A percentile compares a stretch with the other conserved stretches of the same genome.
These are phyloP conservation scores for Pseudogymnoascus sp. DNA, from an alignment of 2,329 filamentous ascomycete genomes.

Conservation along the genomic window DNA sequence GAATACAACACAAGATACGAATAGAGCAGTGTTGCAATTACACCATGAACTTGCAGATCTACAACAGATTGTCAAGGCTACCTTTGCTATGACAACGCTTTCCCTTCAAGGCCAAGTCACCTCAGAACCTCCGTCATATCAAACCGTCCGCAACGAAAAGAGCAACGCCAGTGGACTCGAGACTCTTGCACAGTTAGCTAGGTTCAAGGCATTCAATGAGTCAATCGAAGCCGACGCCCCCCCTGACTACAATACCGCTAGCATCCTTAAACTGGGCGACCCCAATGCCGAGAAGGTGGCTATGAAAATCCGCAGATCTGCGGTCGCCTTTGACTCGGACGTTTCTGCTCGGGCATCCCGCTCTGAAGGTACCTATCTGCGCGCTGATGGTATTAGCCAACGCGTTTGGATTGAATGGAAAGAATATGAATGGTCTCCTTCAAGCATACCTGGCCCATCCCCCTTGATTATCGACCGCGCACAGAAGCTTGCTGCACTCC, in stretches of 20 bases:
- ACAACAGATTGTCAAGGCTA: constrained; percentile 37
- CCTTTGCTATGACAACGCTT: constrained; percentile 23
- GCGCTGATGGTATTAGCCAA: constrained; percentile 29
- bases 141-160: constrained; percentile 14
- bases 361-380: constrained; percentile 35
- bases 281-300: constrained; percentile 27
- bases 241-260: constrained; percentile 33
- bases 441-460: constrained; percentile 32
- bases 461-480: constrained; percentile 38
- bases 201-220: constrained; percentile 46
- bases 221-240: constrained; percentile 33
- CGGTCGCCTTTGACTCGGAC: constrained; percentile 11
- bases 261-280: constrained; percentile 35
- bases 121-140: constrained; percentile 12
- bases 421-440: constrained; percentile 36
- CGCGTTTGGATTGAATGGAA: constrained; percentile 47
- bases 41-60: constrained; percentile 41
- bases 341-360: constrained; percentile 18
- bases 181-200: constrained; percentile 39
- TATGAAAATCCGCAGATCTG: constrained; percentile 16
- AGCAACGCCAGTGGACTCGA: constrained; percentile 34
- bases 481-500: constrained; percentile 40
- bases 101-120: constrained; percentile 36
- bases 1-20: constrained; percentile 42
- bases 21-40: constrained; percentile 40